A percentile compares a stretch with the other conserved stretches of the same genome.
Conservation (phyloP, 2,329 filamentous ascomycete genomes). For the Diaporthe helianthi region DNA sequence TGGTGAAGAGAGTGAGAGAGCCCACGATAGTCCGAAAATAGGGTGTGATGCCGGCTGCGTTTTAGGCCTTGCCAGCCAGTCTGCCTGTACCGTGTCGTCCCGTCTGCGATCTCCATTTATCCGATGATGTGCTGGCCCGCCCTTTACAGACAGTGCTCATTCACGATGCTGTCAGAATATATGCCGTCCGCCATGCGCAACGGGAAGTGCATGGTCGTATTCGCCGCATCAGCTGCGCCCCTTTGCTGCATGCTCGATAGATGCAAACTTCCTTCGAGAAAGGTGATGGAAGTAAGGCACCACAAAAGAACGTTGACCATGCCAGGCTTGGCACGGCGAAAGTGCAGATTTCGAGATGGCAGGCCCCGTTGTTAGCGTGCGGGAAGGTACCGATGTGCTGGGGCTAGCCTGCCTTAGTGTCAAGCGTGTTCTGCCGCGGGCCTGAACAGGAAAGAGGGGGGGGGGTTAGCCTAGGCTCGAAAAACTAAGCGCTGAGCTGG, state of each 20-base stretch:
- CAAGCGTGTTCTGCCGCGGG: background rate
- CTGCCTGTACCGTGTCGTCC: background rate
- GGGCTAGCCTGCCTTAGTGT: conserved; percentile 10
- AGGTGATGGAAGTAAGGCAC: background rate
- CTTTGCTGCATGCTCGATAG: background rate
- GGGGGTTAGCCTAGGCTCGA: conserved; percentile 18
- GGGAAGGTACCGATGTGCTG: conserved; percentile 22
- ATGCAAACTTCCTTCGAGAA: conserved; percentile 12
- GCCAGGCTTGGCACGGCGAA: background rate
- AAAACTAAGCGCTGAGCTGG: conserved; percentile 49
- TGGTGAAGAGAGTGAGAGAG: conserved; percentile 4
- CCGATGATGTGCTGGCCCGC: background rate
- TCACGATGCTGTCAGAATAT: background rate
- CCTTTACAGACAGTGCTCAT: background rate
- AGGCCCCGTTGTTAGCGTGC: background rate
- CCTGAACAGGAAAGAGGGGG: conserved; percentile 23
- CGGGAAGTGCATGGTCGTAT: background rate
- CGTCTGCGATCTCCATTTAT: background rate
- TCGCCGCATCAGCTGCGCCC: conserved; percentile 1
- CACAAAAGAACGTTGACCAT: background rate
- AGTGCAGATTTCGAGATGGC: background rate
- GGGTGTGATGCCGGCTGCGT: conserved; percentile 30
- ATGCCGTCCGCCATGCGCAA: background rate
- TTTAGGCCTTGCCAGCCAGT: background rate
- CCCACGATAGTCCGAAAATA: conserved; percentile 23